phyloP scores from a whole-genome alignment of 495 filamentous ascomycete genomes.

The Neurospora sp. region DNA sequence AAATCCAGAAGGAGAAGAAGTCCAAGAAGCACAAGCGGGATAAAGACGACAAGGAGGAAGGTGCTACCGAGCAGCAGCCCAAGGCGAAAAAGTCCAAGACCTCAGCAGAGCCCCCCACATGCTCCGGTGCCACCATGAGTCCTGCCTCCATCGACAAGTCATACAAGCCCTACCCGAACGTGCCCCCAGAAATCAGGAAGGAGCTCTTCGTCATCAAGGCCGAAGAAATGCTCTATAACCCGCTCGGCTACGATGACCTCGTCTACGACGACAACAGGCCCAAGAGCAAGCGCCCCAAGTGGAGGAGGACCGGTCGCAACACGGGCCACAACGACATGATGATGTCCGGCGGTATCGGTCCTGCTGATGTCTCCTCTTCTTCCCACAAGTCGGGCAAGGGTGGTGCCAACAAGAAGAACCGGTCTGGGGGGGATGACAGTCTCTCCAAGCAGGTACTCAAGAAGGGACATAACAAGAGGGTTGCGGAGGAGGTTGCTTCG shows the following conservation, averaged over 20 bases:
- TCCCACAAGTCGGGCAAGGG: background rate
- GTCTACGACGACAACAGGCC: constrained; percentile 10
- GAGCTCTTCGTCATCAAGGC: background rate
- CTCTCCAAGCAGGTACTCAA: constrained; percentile 7
- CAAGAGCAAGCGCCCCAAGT: background rate
- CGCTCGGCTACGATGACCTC: constrained; percentile 20
- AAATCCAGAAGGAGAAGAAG: background rate
- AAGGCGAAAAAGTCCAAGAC: constrained; percentile 8
- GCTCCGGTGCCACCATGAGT: background rate
- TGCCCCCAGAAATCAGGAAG: background rate
- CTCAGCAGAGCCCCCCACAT: background rate
- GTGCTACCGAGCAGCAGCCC: background rate
- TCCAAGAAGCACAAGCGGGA: constrained; percentile 4
- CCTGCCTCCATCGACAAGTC: background rate
- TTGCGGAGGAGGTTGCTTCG: background rate
- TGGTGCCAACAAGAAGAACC: background rate
- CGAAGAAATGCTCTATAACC: constrained; percentile 16
- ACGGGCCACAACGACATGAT: background rate
- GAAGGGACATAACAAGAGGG: constrained; percentile 8
- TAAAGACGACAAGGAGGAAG: background rate
- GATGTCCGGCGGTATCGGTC: constrained; percentile 14
- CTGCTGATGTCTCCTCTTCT: background rate
- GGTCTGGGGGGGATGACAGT: background rate
- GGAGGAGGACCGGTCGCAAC: background rate
- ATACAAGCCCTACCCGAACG: background rate